Evolutionary conservation across 1,284 basidiomycete species (phyloP).

Genomic region (Fomitopsis schrenkii): DNA sequence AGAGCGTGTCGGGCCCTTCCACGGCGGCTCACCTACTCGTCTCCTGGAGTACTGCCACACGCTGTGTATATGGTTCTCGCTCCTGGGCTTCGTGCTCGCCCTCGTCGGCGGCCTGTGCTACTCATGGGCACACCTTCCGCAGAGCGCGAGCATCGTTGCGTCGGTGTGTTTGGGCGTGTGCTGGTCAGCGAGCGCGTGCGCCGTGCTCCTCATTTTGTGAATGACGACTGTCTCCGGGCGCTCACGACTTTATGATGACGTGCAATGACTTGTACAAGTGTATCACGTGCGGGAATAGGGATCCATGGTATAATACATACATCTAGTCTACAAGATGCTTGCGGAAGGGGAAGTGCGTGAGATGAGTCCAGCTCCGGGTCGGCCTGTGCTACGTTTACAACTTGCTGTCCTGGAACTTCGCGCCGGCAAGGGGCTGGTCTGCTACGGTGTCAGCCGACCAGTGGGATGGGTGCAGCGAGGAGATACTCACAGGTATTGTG

Average conservation of each 20-base stretch:
- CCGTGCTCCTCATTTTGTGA: slow-evolving; percentile 10
- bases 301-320: not conserved
- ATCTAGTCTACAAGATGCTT: not conserved
- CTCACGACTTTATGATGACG: too few relatives aligned
- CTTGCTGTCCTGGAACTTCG: slow-evolving; percentile 22
- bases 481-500: slow-evolving; percentile 65
- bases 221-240: too few relatives aligned
- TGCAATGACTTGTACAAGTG: too few relatives aligned
- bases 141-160: slow-evolving; percentile 39
- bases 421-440: slow-evolving; percentile 22
- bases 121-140: slow-evolving; percentile 44
- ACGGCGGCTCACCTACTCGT: slow-evolving; percentile 34
- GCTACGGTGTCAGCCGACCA: not conserved
- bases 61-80: slow-evolving; percentile 44
- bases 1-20: slow-evolving; percentile 36
- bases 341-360: not conserved
- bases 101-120: slow-evolving; percentile 47
- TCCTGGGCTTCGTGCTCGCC: slow-evolving; percentile 49
- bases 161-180: slow-evolving; percentile 37
- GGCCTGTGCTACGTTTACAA: slow-evolving; percentile 4
- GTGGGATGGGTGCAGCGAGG: too few relatives aligned
- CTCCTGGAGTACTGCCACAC: slow-evolving; percentile 46
- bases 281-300: too few relatives aligned
- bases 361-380: not conserved
- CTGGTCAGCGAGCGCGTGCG: slow-evolving; percentile 23